These are phyloP conservation scores for Colletotrichum sansevieriae DNA, from an alignment of 2,329 filamentous ascomycete genomes.

Conservation along the genomic window DNA sequence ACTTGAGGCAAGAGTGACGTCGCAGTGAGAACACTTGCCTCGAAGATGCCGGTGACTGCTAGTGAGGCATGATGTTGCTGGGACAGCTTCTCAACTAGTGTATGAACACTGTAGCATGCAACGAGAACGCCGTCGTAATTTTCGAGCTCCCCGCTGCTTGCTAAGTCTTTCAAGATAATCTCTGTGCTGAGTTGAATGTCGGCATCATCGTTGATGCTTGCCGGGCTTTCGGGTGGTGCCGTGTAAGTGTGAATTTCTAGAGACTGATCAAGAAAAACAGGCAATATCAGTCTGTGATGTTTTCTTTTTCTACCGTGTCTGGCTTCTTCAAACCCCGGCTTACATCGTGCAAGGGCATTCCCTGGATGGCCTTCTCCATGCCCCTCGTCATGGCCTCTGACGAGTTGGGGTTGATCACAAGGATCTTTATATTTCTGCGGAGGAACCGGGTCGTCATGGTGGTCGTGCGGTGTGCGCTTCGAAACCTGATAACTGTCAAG, in stretches of 20 bases:
- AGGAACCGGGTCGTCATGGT: slow-evolving; percentile 48
- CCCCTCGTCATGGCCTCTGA: slow-evolving; percentile 78
- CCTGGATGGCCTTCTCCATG: slow-evolving; percentile 64
- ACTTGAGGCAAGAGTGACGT: slow-evolving; percentile 64
- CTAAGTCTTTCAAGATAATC: slow-evolving; percentile 67
- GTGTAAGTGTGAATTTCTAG: slow-evolving; percentile 74
- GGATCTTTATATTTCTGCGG: slow-evolving; percentile 61
- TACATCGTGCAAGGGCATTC: slow-evolving; percentile 56
- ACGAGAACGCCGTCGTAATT: slow-evolving; percentile 83
- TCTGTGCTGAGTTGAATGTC: slow-evolving; percentile 75
- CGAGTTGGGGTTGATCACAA: slow-evolving; percentile 86
- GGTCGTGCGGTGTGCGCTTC: neutral
- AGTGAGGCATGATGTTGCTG: slow-evolving; percentile 47
- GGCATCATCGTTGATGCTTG: slow-evolving; percentile 82
- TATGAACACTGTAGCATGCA: slow-evolving; percentile 90
- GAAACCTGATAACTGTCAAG: neutral
- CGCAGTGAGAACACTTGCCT: slow-evolving; percentile 79
- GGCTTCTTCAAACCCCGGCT: slow-evolving; percentile 25
- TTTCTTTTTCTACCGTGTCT: neutral
- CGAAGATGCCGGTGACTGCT: slow-evolving; percentile 86
- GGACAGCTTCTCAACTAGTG: slow-evolving; percentile 74
- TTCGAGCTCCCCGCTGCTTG: slow-evolving; percentile 51
- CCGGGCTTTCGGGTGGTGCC: slow-evolving; percentile 70
- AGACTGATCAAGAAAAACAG: slow-evolving; percentile 49
- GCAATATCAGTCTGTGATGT: slow-evolving; percentile 16